phyloP scores from a whole-genome alignment of 139 green algal genomes.

The Coelastrella sp. region DNA sequence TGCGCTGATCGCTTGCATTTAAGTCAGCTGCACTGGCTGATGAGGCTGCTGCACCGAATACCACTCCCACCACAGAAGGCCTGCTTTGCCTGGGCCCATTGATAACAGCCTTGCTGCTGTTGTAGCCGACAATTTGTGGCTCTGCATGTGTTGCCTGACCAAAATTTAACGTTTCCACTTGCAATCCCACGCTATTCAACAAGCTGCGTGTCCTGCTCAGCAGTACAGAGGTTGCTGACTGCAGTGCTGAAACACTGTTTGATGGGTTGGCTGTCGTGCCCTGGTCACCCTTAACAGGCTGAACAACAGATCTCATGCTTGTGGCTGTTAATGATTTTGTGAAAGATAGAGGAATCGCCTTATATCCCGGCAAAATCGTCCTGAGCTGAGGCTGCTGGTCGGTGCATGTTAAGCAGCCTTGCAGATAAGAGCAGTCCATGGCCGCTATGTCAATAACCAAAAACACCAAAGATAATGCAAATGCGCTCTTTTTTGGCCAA shows the following conservation, averaged over 20 bases:
- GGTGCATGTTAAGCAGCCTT: constrained; percentile 18
- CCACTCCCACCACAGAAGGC: neutral
- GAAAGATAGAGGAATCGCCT: neutral
- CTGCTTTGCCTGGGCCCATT: neutral
- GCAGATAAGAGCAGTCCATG: constrained; percentile 11
- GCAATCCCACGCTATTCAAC: neutral
- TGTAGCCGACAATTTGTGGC: neutral
- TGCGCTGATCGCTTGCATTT: neutral
- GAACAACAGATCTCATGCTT: too few species aligned
- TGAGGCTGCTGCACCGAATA: neutral
- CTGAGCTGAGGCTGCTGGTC: neutral
- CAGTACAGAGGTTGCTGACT: neutral
- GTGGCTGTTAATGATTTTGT: neutral
- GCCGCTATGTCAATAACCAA: neutral
- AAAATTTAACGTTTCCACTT: neutral
- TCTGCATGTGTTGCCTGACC: neutral
- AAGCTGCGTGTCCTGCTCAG: neutral
- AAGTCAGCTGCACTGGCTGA: neutral
- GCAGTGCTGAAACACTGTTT: neutral
- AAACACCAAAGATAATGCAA: neutral
- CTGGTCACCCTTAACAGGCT: too few species aligned
- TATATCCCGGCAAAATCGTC: neutral
- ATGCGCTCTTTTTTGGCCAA: too few species aligned
- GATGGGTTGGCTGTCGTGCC: too few species aligned
- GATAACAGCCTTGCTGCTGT: neutral